A percentile compares a stretch with the other conserved stretches of the same genome.
Conservation (phyloP, 2,329 filamentous ascomycete species). For the Claviceps maximensis region DNA sequence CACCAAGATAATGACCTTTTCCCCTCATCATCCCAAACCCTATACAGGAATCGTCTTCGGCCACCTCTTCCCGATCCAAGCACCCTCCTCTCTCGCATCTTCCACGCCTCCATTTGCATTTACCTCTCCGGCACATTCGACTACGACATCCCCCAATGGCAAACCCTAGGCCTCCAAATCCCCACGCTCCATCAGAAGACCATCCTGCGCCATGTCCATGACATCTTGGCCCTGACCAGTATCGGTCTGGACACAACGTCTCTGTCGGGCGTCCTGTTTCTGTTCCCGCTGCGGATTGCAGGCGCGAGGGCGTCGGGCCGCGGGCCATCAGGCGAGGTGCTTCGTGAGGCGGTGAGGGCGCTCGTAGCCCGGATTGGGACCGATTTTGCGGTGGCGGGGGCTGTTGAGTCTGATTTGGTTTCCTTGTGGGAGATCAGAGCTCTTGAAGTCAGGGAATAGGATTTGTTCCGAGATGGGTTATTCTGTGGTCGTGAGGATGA, state of each 20-base stretch:
- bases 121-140: constrained; percentile 25
- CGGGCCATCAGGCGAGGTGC: constrained; percentile 3
- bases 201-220: neutral
- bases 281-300: constrained; percentile 23
- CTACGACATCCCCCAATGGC: constrained; percentile 21
- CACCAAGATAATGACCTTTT: neutral
- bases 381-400: neutral
- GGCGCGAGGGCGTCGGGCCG: constrained; percentile 20
- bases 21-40: neutral
- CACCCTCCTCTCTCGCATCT: constrained; percentile 11
- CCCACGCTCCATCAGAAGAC: neutral
- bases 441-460: neutral
- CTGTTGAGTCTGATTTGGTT: neutral
- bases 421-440: neutral
- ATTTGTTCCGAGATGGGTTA: no score
- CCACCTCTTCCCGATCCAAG: constrained; percentile 9
- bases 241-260: constrained; percentile 9
- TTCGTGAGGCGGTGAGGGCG: neutral
- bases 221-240: constrained; percentile 13
- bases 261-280: constrained; percentile 19
- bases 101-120: constrained; percentile 21
- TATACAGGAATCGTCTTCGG: neutral
- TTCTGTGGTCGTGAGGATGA: no score
- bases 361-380: neutral
- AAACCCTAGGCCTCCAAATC: neutral